phyloP scores from a whole-genome alignment of 805 yeast genomes.

The Lipomyces lipofer region DNA sequence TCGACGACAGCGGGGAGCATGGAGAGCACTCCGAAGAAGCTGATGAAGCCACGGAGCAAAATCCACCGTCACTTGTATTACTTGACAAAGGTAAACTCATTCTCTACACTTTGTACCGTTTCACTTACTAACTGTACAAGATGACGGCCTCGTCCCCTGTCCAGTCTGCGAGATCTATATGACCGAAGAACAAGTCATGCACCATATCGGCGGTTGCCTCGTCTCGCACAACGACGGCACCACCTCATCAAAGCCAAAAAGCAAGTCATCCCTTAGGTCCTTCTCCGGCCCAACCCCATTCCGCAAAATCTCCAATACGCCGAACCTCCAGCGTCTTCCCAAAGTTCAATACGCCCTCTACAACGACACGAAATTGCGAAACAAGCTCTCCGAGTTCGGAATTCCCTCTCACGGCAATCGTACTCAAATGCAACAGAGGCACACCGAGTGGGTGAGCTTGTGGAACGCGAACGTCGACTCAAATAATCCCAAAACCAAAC shows the following conservation, averaged over 20 bases:
- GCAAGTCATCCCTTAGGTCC: too few relatives aligned
- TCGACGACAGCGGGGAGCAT: constrained; percentile 10
- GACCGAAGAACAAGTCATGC: constrained; percentile 36
- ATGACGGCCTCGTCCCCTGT: constrained; percentile 48
- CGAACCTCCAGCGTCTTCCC: constrained; percentile 46
- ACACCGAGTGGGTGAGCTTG: constrained; percentile 71
- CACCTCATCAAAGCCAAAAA: not conserved
- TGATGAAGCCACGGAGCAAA: constrained; percentile 34
- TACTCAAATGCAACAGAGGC: constrained; percentile 63
- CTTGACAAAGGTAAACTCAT: not conserved
- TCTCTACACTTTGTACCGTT: too few relatives aligned
- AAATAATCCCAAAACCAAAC: constrained; percentile 58
- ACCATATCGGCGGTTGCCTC: constrained; percentile 23
- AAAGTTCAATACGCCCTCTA: constrained; percentile 65
- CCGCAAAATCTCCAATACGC: constrained; percentile 16
- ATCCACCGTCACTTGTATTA: too few relatives aligned
- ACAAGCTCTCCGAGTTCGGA: constrained; percentile 54
- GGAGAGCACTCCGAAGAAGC: too few relatives aligned
- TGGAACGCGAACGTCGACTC: constrained; percentile 84
- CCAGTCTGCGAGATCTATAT: constrained; percentile 64
- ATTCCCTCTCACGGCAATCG: constrained; percentile 66
- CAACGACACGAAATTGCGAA: constrained; percentile 59
- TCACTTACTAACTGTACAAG: too few relatives aligned
- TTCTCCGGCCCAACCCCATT: too few relatives aligned
- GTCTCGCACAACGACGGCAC: not conserved